Conservation (phyloP, 2,329 filamentous ascomycete genomes). For the Diplodia scrobiculata region DNA sequence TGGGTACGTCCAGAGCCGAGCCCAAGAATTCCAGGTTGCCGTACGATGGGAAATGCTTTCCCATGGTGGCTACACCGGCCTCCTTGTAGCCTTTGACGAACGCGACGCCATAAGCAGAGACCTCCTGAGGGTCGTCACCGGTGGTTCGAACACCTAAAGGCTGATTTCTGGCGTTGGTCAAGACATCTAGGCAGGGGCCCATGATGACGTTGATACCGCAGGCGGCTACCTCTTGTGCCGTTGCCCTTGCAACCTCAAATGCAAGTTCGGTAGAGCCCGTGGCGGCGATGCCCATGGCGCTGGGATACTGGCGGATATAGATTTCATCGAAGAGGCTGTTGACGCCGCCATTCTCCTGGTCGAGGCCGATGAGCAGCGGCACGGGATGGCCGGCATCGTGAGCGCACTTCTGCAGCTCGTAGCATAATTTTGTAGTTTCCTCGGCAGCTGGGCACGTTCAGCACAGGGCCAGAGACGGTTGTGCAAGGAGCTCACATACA, state of each 20-base stretch:
- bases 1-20: constrained; percentile 86
- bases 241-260: constrained; percentile 88
- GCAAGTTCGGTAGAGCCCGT: constrained; percentile 82
- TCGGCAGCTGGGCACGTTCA: constrained; percentile 69
- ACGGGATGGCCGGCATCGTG: constrained; percentile 86
- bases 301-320: constrained; percentile 94
- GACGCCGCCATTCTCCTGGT: constrained; percentile 97
- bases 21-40: constrained; percentile 92
- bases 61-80: constrained; percentile 83
- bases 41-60: constrained; percentile 96
- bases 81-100: constrained; percentile 92
- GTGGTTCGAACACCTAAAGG: constrained; percentile 85
- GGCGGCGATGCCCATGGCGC: constrained; percentile 94
- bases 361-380: constrained; percentile 84
- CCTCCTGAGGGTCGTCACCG: constrained; percentile 92
- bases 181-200: constrained; percentile 87
- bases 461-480: constrained; percentile 29
- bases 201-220: constrained; percentile 96
- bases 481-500: constrained; percentile 66
- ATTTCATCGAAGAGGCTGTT: constrained; percentile 96
- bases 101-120: constrained; percentile 86
- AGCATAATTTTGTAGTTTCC: constrained; percentile 82
- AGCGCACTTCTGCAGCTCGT: constrained; percentile 90
- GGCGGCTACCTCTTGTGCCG: constrained; percentile 85
- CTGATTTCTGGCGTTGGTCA: constrained; percentile 90